Conservation (phyloP, 768 basidiomycete genomes). For the Tylopilus rubrobrunneus region DNA sequence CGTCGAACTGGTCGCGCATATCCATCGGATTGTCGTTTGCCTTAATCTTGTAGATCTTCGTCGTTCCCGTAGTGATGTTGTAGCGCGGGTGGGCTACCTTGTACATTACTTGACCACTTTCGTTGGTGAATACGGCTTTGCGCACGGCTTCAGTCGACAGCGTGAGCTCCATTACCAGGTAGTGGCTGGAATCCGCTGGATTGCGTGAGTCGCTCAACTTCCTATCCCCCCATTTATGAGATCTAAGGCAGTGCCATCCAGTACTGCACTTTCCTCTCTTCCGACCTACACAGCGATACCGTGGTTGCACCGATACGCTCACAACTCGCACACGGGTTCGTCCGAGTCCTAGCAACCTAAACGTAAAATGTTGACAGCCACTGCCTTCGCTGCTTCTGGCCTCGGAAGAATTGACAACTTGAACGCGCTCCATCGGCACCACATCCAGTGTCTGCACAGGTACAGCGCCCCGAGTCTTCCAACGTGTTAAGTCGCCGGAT, state of each 20-base stretch:
- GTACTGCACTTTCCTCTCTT: no score
- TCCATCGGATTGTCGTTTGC: conserved; percentile 19
- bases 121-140: conserved; percentile 24
- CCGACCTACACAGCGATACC: no score
- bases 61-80: conserved; percentile 9
- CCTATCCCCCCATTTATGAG: no score
- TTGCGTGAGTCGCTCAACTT: no score
- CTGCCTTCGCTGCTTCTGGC: conserved; percentile 51
- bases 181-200: background rate
- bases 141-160: conserved; percentile 22
- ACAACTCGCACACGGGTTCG: no score
- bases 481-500: conserved; percentile 62
- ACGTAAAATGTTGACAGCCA: conserved; percentile 1
- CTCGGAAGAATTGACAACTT: conserved; percentile 51
- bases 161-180: conserved; percentile 15
- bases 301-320: no score
- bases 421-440: conserved; percentile 42
- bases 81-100: conserved; percentile 23
- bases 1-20: conserved; percentile 28
- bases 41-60: conserved; percentile 25
- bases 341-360: no score
- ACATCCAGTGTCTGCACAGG: conserved; percentile 32
- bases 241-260: no score
- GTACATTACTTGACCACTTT: conserved; percentile 28
- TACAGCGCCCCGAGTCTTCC: conserved; percentile 17